These are phyloP conservation scores for Coleophoma eucalyptorum DNA, from an alignment of 2,329 filamentous ascomycete genomes.

Conservation along the genomic window DNA sequence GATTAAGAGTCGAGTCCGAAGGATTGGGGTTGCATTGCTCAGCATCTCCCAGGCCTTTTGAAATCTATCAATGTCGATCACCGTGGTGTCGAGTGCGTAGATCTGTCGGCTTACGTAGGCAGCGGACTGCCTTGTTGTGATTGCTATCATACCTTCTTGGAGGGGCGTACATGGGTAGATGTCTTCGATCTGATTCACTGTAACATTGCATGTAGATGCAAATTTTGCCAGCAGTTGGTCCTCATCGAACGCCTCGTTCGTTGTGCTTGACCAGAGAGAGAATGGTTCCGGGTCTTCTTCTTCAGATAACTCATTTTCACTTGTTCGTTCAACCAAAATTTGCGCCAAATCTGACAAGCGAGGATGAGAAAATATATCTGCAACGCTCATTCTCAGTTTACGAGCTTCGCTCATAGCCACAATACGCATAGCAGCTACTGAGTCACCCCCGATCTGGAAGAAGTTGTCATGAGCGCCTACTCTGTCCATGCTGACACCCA, in stretches of 20 bases:
- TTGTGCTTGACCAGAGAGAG: neutral
- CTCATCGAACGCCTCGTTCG: neutral
- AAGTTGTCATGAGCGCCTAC: constrained; percentile 1
- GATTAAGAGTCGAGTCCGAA: constrained; percentile 1
- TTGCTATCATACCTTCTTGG: constrained; percentile 49
- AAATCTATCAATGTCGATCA: constrained; percentile 13
- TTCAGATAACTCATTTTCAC: neutral
- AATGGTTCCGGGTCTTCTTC: neutral
- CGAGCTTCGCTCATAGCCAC: neutral
- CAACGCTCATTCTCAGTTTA: neutral
- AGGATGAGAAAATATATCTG: constrained; percentile 1
- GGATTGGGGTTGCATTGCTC: neutral
- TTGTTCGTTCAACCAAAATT: neutral
- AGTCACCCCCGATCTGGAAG: constrained; percentile 1
- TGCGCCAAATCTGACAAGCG: neutral
- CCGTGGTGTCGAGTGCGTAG: constrained; percentile 6
- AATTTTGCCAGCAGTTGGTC: neutral
- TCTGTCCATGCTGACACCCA: neutral
- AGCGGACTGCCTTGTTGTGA: constrained; percentile 24
- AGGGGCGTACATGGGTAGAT: constrained; percentile 6
- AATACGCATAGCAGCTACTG: constrained; percentile 1
- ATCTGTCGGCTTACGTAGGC: constrained; percentile 27
- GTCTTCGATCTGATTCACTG: constrained; percentile 18
- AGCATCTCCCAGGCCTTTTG: constrained; percentile 16
- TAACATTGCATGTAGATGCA: constrained; percentile 25